A percentile compares a stretch with the other conserved stretches of the same genome.
Conservation (phyloP, 2,329 filamentous ascomycete species). For the Colletotrichum theobromicola region DNA sequence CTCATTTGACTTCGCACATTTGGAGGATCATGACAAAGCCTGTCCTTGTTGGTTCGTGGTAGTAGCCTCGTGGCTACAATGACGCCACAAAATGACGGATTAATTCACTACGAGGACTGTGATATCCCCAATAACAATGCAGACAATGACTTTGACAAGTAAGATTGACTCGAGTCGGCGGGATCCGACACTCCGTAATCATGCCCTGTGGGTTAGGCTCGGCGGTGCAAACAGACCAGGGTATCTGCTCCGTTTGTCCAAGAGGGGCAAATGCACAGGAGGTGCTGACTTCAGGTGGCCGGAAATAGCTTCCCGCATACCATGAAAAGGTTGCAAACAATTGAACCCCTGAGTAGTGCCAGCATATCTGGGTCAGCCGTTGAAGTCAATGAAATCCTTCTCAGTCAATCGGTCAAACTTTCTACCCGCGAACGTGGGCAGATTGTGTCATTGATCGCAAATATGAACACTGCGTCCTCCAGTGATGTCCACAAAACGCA, state of each 20-base stretch:
- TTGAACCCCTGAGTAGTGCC: background rate
- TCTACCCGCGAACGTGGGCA: background rate
- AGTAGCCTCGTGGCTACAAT: background rate
- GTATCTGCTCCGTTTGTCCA: background rate
- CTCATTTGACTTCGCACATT: background rate
- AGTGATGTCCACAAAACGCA: background rate
- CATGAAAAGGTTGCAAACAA: background rate
- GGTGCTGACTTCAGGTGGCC: background rate
- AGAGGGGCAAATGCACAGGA: background rate
- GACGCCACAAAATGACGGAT: background rate
- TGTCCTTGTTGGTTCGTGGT: background rate
- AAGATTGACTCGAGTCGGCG: background rate
- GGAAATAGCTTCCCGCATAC: background rate
- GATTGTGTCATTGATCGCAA: background rate
- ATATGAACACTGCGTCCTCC: background rate
- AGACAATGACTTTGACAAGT: background rate
- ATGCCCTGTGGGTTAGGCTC: background rate
- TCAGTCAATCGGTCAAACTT: fast-evolving
- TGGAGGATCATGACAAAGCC: background rate
- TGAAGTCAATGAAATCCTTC: background rate
- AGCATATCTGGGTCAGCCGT: background rate
- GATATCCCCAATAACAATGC: background rate
- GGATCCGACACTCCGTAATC: background rate
- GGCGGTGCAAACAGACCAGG: background rate
- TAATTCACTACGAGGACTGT: background rate